Evolutionary conservation across 257 asterid genomes (phyloP), one percentile per base, ranked within the genome.

Genomic region (Leonotis leonurus): DNA sequence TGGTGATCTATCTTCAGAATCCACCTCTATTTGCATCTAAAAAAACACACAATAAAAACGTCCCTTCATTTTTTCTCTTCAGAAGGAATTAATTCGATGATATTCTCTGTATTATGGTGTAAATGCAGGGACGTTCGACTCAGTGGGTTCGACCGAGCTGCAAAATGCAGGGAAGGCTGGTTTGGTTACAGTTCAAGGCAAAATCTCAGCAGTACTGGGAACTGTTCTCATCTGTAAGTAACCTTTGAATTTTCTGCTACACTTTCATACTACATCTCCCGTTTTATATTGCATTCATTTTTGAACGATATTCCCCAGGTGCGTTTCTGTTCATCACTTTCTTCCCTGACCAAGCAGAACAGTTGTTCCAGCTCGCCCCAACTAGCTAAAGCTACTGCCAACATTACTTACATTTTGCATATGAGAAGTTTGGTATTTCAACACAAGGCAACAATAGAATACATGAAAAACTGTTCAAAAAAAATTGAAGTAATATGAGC

Each of bases 141-240:
- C 89, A 0, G 86, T 92, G 22, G 98, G 98, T 59, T 78, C 96
- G 5, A 80, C 75, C 3, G 97, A 92, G 82, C 92, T 92, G 52
- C 92, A 92, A 83, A 71, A 92, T 73, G 98, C 98, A 16, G 98
- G 98, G 26, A 92, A 92, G 59, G 98, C 96, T 18, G 98, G 98
- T 61, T 73, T 92, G 60, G 79, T 89, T 74, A 77, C 79, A 17
- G 27, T 92, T 40, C 98, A 92, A 65, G 96, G 95, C 80, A 86
- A 92, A 72, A 89, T 92, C 58, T 89, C 97, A 9, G 84, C 90
- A 39, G 93, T 92, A 25, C 78, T 92, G 29, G 98, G 98, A 73
- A 85, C 98, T 56, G 83, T 84, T 64, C 97, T 92, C 22, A 71
- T 92, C 64, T 81, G 98, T 92, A 77, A 81, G 98, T 77, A 0